Evolutionary conservation across 306 rosid species (phyloP).

Genomic region (Begonia peltatifolia): DNA sequence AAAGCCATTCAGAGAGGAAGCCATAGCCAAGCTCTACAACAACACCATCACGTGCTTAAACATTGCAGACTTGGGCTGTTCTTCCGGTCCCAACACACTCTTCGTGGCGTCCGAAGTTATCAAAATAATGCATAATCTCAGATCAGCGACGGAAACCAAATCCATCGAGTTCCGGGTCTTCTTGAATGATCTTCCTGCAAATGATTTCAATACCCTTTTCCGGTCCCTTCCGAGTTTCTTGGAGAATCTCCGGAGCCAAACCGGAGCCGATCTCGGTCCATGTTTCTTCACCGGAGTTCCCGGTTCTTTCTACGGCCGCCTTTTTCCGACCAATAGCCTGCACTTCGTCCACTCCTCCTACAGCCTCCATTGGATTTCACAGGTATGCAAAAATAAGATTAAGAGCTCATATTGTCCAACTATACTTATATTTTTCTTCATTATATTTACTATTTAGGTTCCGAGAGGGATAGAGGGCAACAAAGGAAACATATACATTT

Average conservation of each 20-base stretch:
- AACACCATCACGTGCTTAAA: conserved; percentile 6
- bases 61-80: conserved; percentile 48
- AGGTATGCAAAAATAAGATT: conserved; percentile 12
- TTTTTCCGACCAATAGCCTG: conserved; percentile 23
- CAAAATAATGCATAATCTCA: conserved; percentile 20
- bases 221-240: conserved; percentile 21
- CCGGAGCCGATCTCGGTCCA: conserved; percentile 8
- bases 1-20: conserved; percentile 30
- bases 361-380: conserved; percentile 38
- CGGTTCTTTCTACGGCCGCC: conserved; percentile 44
- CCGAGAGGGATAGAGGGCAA: conserved; percentile 19
- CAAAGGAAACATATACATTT: conserved; percentile 14
- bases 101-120: conserved; percentile 20
- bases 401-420: not conserved
- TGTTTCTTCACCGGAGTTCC: conserved; percentile 35
- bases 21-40: conserved; percentile 12
- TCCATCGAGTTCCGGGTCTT: conserved; percentile 27
- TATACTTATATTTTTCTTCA: no score
- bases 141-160: conserved; percentile 6
- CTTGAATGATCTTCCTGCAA: conserved; percentile 35
- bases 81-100: conserved; percentile 44
- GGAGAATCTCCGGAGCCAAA: conserved; percentile 11
- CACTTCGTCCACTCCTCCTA: conserved; percentile 42
- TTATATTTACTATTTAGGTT: conserved; percentile 1
- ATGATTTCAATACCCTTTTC: conserved; percentile 43